A percentile compares a stretch with the other conserved stretches of the same genome.
phyloP scores from a whole-genome alignment of 2,329 filamentous ascomycete genomes.

The Beauveria caledonica region DNA sequence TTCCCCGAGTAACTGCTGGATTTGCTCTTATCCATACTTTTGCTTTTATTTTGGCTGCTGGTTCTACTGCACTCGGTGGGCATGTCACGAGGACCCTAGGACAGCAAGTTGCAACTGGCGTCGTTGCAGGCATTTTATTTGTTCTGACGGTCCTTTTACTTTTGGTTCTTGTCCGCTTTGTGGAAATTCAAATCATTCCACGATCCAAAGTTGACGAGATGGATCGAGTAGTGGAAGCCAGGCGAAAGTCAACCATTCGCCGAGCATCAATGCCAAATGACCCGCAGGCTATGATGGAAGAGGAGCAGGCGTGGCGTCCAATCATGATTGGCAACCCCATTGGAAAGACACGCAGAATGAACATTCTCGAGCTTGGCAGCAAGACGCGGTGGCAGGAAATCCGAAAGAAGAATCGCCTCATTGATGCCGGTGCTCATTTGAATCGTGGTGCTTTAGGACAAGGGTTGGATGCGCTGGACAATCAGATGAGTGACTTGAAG shows the following conservation, averaged over 20 bases:
- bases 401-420: constrained; percentile 48
- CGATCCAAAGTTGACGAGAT: constrained; percentile 48
- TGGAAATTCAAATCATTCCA: constrained; percentile 60
- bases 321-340: constrained; percentile 64
- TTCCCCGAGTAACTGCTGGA: constrained; percentile 63
- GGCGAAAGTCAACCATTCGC: constrained; percentile 39
- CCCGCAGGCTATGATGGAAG: constrained; percentile 33
- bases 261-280: constrained; percentile 34
- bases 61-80: constrained; percentile 61
- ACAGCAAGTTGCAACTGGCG: constrained; percentile 58
- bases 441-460: constrained; percentile 28
- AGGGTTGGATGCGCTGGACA: constrained; percentile 29
- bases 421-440: constrained; percentile 35
- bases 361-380: constrained; percentile 59
- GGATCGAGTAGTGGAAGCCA: constrained; percentile 41
- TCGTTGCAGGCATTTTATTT: constrained; percentile 60
- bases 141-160: constrained; percentile 56
- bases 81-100: constrained; percentile 56
- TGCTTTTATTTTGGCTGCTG: constrained; percentile 61
- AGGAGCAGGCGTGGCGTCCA: constrained; percentile 57
- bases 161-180: constrained; percentile 55
- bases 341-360: constrained; percentile 61
- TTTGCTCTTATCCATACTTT: constrained; percentile 63
- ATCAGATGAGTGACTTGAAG: constrained; percentile 28
- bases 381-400: constrained; percentile 69